A percentile compares a stretch with the other conserved stretches of the same genome.
Evolutionary conservation across 2,329 filamentous ascomycete species (phyloP).

Genomic region (Botrytis aclada): DNA sequence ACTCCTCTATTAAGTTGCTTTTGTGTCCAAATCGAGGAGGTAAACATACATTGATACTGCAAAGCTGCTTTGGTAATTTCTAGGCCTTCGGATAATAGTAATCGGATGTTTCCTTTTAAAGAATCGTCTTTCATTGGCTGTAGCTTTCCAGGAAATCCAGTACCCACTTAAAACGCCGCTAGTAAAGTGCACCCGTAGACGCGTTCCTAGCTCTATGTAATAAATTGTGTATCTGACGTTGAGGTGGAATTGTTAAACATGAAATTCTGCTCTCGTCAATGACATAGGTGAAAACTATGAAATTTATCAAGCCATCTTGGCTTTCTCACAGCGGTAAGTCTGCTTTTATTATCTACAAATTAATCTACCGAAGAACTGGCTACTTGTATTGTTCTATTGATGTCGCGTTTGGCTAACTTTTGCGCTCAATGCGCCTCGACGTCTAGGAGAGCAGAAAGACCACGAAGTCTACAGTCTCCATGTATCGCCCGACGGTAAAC

Average conservation of each 20-base stretch:
- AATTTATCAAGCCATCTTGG: conserved; percentile 93
- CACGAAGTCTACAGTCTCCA: conserved; percentile 99
- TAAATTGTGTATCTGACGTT: conserved; percentile 14
- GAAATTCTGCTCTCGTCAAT: conserved; percentile 27
- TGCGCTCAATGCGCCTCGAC: conserved; percentile 32
- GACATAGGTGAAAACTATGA: conserved; percentile 52
- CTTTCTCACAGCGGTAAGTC: conserved; percentile 81
- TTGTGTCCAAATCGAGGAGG: conserved; percentile 44
- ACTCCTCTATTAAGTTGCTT: conserved; percentile 60
- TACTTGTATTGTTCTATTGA: not conserved
- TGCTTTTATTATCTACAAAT: conserved; percentile 10
- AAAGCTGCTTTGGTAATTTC: not conserved
- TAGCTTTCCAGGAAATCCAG: not conserved
- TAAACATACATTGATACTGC: conserved; percentile 16
- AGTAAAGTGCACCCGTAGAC: conserved; percentile 12
- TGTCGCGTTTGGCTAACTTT: conserved; percentile 29
- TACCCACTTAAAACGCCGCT: not conserved
- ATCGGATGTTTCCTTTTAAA: not conserved
- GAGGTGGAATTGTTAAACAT: conserved; percentile 29
- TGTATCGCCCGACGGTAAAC: conserved; percentile 88
- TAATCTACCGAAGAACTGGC: not conserved
- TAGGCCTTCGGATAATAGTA: not conserved
- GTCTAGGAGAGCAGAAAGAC: conserved; percentile 86
- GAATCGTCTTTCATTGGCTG: not conserved
- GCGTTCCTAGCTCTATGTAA: conserved; percentile 20